Percentiles rank a stretch among this genome's conserved stretches.
phyloP scores from a whole-genome alignment of 2,329 filamentous ascomycete species.

The Verticillium dahliae region DNA sequence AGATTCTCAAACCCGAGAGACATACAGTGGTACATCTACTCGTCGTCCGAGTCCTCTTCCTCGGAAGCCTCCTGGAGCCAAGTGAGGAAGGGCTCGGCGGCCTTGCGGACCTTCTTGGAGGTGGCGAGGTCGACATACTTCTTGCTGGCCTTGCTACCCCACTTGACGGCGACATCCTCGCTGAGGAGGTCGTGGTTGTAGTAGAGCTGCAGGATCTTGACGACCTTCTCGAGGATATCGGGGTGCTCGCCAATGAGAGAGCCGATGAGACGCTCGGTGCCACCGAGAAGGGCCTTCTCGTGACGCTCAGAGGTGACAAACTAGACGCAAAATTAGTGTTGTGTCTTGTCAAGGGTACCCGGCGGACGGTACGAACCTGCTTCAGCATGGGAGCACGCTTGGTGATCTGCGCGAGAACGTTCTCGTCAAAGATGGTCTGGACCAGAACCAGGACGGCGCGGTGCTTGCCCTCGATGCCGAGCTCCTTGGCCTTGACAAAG shows the following conservation, averaged over 20 bases:
- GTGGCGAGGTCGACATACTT: constrained; percentile 59
- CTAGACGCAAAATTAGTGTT: constrained; percentile 32
- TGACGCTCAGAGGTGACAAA: constrained; percentile 87
- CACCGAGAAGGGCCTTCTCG: constrained; percentile 91
- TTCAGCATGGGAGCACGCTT: constrained; percentile 81
- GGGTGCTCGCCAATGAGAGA: constrained; percentile 67
- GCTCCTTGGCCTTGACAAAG: constrained; percentile 93
- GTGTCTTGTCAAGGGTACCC: background rate
- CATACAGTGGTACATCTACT: constrained; percentile 17
- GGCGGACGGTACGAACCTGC: constrained; percentile 51
- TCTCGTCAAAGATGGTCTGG: constrained; percentile 88
- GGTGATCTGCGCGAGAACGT: constrained; percentile 81
- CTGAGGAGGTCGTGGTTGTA: constrained; percentile 86
- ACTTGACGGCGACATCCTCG: constrained; percentile 83
- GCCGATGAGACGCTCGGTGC: constrained; percentile 85
- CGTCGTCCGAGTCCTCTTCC: constrained; percentile 59
- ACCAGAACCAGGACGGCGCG: constrained; percentile 87
- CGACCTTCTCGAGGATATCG: constrained; percentile 67
- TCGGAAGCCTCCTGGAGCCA: constrained; percentile 88
- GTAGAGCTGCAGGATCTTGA: constrained; percentile 81
- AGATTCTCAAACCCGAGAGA: background rate
- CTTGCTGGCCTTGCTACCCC: constrained; percentile 95
- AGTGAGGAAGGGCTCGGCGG: constrained; percentile 85
- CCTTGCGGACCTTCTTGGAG: constrained; percentile 44
- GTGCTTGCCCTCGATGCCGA: constrained; percentile 92